Conservation (phyloP, 345 rosid genomes). For the Gossypium stocksii region DNA sequence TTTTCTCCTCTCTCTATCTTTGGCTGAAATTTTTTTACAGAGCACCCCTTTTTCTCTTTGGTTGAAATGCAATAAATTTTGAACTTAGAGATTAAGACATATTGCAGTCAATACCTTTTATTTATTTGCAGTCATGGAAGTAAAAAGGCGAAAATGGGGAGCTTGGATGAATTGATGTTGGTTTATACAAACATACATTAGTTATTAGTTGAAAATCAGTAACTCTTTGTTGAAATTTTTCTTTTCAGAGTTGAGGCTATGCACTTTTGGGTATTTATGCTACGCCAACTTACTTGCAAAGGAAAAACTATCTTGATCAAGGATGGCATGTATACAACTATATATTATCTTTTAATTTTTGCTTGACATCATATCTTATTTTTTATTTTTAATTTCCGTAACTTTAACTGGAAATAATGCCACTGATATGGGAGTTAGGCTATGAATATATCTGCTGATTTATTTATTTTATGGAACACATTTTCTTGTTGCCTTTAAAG, state of each 20-base stretch:
- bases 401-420: not conserved
- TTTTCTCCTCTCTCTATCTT: too few species aligned
- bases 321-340: conserved; percentile 95
- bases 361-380: not conserved
- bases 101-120: not conserved
- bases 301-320: conserved; percentile 70
- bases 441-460: not conserved
- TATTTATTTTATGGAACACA: conserved; percentile 1
- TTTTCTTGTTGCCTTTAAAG: not conserved
- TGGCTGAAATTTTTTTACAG: too few species aligned
- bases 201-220: not conserved
- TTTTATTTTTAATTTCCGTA: conserved; percentile 5
- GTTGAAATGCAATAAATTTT: not conserved
- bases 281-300: conserved; percentile 81
- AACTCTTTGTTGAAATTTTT: not conserved
- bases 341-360: conserved; percentile 6
- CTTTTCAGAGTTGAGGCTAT: conserved; percentile 87
- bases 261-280: conserved; percentile 77
- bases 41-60: too few species aligned
- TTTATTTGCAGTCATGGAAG: not conserved
- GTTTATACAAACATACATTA: not conserved
- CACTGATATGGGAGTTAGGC: not conserved
- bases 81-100: not conserved
- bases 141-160: too few species aligned
- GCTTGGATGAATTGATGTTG: conserved; percentile 4